Evolutionary conservation across 169 alveolate species (phyloP), one percentile per base, ranked within the genome.

Genomic region (Pseudocohnilembus persalinus): DNA sequence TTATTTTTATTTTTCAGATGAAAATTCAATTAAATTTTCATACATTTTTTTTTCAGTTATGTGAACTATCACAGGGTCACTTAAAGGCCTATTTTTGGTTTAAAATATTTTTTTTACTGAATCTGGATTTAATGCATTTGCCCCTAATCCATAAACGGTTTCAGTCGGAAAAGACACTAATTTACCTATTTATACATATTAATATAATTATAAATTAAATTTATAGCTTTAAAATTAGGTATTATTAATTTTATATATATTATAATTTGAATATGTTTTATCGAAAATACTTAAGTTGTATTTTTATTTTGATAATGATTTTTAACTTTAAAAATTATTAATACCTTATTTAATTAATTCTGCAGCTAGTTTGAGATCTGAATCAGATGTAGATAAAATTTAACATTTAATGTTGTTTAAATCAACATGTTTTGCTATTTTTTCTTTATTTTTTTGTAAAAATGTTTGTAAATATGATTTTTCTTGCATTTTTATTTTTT

Each of bases 61-160:
- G 89, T 98, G 99, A 25, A 98, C 97, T 35, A 98, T 98, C 29
- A 98, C 94, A 0, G 99, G 99, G 91, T 98, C 99, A 73, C 97
- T 97, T 74, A 95, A 88, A 20, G 99, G 99, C 75, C 99, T 83
- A 31, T 94, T 96, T 89, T 98, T 98, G 79, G 98, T 94, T 81
- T 87, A 82, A 89, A 97, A 98, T 29, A 98, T 98, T 29, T 90
- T 89, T 31, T 79, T 63, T 35, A 98, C 92, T 1, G 99, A 98
- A 32, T 90, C 92, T 26, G 90, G 96, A 89, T 97, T 91, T 74
- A 95, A 91, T 26, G 98, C 99, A 94, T 98, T 98, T 6, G 99
- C 99, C 34, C 99, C 99, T 80, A 98, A 88, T 6, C 99, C 99
- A 88, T 98, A 98, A 11, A 98, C 99, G 4, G 99, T 98, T 86